Evolutionary conservation across 208 protist genomes (phyloP), one percentile per base, ranked within the genome.

Genomic region (Crithidia mellificae): DNA sequence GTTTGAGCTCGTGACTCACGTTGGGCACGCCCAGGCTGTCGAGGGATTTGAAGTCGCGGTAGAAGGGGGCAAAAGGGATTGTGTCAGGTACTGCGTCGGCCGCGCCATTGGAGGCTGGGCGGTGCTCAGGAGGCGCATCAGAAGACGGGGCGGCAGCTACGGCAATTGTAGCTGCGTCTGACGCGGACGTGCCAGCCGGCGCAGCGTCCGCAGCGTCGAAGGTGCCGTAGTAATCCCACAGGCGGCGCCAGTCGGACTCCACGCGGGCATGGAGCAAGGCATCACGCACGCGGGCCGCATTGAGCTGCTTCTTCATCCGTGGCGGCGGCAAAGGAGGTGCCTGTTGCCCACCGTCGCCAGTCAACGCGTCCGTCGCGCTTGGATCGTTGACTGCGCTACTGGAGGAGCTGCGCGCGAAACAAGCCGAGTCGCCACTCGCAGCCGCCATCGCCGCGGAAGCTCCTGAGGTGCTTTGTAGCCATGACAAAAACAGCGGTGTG

Each of bases 21-120:
- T 78, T 68, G n/a, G 83, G 87, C n/a, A 81, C 74, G 20, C 87
- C 87, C 58, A 86, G 81, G 52, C 24, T 85, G 32, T 90, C 87
- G 20, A 92, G 66, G 2, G 44, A 61, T 34, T 77, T 74, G 66
- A 92, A 83, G 52, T 92, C 87, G 19, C 61, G 61, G 32, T 80
- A 69, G 24, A 92, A 86, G 19, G 64, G 43, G 5, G 63, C 59
- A 20, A 68, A 68, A 36, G 76, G 36, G 49, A 78, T 84, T n/a
- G 64, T 74, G 11, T 55, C 20, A 22, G 14, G 11, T 14, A 55
- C n/a, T 47, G 54, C 24, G 38, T 52, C 59, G n/a, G 32, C 62
- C 34, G 25, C 51, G 32, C 1, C 50, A 30, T 44, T 15, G 3
- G 41, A 46, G 41, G 14, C 3, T n/a, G 41, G 17, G 3, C n/a